Percentiles rank a stretch among this genome's conserved stretches.
Conservation (phyloP, 73 alveolate genomes). For the Blepharisma stoltei region DNA sequence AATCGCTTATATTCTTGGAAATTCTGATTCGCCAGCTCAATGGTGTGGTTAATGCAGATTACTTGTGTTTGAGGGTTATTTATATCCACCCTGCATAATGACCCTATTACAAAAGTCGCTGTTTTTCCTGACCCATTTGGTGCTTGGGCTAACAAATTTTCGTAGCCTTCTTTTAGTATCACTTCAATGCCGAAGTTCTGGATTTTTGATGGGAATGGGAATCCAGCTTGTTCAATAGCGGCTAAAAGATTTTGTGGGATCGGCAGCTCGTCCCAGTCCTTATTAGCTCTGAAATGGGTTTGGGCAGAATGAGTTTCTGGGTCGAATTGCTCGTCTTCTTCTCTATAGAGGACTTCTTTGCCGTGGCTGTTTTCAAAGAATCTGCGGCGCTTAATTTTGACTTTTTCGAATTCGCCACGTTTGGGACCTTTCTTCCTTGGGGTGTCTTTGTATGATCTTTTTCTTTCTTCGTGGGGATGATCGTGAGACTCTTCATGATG, state of each 20-base stretch:
- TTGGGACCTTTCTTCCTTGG: too few relatives aligned
- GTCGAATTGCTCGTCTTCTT: constrained; percentile 22
- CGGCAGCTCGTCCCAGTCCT: constrained; percentile 19
- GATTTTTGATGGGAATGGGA: constrained; percentile 6
- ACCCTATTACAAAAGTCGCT: constrained; percentile 56
- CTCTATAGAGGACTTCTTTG: constrained; percentile 7
- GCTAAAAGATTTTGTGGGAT: background rate
- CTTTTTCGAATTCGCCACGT: background rate
- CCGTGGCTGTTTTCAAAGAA: constrained; percentile 11
- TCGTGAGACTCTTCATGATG: too few relatives aligned
- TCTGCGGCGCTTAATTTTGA: constrained; percentile 6
- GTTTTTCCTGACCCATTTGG: constrained; percentile 70
- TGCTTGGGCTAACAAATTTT: constrained; percentile 60
- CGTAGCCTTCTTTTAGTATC: constrained; percentile 16
- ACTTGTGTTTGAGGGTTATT: constrained; percentile 42
- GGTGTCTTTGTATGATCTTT: too few relatives aligned
- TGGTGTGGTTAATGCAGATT: constrained; percentile 67
- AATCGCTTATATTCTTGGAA: constrained; percentile 37
- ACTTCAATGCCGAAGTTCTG: constrained; percentile 20
- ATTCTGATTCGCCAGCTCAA: constrained; percentile 70
- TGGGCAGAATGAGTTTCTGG: background rate
- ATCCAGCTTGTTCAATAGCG: background rate
- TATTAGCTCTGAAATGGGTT: constrained; percentile 5
- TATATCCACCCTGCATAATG: constrained; percentile 61
- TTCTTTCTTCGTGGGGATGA: too few relatives aligned